Base-by-base conservation (phyloP, 371 early-diverging fungal species). In the Saksenaea oblongispora region DNA sequence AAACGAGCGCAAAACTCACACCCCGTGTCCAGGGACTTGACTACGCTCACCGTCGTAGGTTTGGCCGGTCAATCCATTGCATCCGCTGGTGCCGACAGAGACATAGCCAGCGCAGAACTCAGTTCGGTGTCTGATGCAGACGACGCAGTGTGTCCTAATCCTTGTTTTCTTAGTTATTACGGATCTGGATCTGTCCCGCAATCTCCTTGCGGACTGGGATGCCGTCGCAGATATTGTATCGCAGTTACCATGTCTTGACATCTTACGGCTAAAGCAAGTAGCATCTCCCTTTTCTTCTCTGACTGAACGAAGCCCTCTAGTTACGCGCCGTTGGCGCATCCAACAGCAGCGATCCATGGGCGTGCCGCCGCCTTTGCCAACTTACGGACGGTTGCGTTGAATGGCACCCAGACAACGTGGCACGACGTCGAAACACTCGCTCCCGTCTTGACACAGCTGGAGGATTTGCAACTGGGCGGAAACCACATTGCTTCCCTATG, bases 161-260 rank as follows among this genome's bases (percentile, higher is more conserved):
- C 17, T n/a, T 28, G 31, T 64, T 26, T 28, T 58, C 51, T 41
- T 17, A 79, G 79, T 28, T 1, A 85, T 92, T 35, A 76, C 76
- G 10, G 94, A 94, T 70, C 59, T 93, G 41, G 91, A 94, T 79
- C 70, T 94, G 34, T 90, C 92, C 14, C 67, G 85, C 17, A 90
- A 90, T 59, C 59, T 93, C 56, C 67, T 94, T 24, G 42, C 73
- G 0, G 61, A 76, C 14, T 91, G 90, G 90, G 63, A 81, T 31
- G 84, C 80, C 13, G 79, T 92, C 7, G 87, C 86, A 7, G 71
- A 73, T 5, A 89, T 93, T 31, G 75, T 76, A 56, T 58, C 64
- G 5, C 86, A 91, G 56, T 72, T 94, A 7, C 73, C 76, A 5
- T 54, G 78, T 9, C 67, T 94, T 24, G 67, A 63, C 17, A 73